These are phyloP conservation scores for Fomitopsis pinicola DNA, from an alignment of 1,284 basidiomycete genomes.

Conservation along the genomic window DNA sequence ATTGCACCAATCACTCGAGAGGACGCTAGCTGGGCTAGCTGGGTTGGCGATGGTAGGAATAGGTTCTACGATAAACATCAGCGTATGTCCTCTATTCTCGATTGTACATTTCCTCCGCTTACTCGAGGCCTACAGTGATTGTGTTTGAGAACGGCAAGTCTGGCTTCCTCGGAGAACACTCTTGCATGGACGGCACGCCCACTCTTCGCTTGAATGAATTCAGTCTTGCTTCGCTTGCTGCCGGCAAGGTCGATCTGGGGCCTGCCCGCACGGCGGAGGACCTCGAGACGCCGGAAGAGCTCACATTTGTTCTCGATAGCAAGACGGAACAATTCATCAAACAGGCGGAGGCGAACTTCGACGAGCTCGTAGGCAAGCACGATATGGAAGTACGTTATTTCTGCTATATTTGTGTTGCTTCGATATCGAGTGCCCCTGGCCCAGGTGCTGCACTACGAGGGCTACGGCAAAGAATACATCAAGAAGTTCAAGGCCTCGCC, in stretches of 20 bases:
- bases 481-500: slow-evolving; percentile 90
- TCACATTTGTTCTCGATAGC: slow-evolving; percentile 70
- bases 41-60: slow-evolving; percentile 92
- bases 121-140: slow-evolving; percentile 53
- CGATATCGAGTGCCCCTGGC: background rate
- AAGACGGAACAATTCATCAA: slow-evolving; percentile 52
- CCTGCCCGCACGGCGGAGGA: slow-evolving; percentile 36
- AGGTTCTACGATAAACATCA: slow-evolving; percentile 99
- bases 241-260: slow-evolving; percentile 76
- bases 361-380: slow-evolving; percentile 74
- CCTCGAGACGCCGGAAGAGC: slow-evolving; percentile 60
- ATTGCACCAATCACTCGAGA: slow-evolving; percentile 76
- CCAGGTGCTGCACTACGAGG: slow-evolving; percentile 83
- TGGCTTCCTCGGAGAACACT: slow-evolving; percentile 89
- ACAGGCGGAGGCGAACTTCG: slow-evolving; percentile 64
- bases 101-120: background rate
- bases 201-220: slow-evolving; percentile 97
- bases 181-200: slow-evolving; percentile 95
- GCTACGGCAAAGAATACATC: slow-evolving; percentile 88
- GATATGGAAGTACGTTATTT: slow-evolving; percentile 67
- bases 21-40: slow-evolving; percentile 79
- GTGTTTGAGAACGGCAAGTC: slow-evolving; percentile 93
- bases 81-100: slow-evolving; percentile 42
- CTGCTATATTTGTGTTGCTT: background rate
- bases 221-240: slow-evolving; percentile 73